Evolutionary conservation across 257 asterid species (phyloP).

Genomic region (Solanum rostratum): DNA sequence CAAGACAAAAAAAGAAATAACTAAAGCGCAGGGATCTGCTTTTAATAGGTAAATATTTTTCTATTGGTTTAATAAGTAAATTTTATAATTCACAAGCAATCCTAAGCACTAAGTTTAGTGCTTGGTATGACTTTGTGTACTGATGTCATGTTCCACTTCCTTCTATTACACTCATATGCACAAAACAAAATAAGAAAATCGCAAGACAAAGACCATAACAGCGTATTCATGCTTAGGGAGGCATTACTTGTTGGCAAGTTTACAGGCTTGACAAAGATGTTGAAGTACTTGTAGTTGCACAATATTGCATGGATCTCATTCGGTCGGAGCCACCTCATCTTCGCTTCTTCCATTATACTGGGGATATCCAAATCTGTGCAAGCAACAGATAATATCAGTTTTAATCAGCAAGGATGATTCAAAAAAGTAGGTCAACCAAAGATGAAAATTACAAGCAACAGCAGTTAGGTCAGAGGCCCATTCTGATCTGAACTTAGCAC

Average conservation of each 20-base stretch:
- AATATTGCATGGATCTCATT: constrained; percentile 93
- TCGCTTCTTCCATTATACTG: constrained; percentile 66
- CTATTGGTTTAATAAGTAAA: neutral
- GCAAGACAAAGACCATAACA: neutral
- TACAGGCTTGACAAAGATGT: constrained; percentile 76
- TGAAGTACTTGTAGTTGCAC: constrained; percentile 59
- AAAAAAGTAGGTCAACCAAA: neutral
- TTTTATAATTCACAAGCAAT: neutral
- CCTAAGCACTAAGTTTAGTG: neutral
- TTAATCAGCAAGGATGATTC: neutral
- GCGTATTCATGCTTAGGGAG: neutral
- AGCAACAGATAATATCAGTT: neutral
- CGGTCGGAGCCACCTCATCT: constrained; percentile 86
- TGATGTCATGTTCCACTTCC: neutral
- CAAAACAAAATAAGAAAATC: neutral
- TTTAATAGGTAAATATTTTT: neutral
- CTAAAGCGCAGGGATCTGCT: neutral
- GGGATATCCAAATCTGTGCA: constrained; percentile 71
- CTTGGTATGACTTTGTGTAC: neutral
- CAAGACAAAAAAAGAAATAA: neutral
- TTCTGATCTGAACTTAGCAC: neutral
- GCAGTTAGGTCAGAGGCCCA: neutral
- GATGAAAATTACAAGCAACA: neutral
- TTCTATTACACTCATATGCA: neutral
- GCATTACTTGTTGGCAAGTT: constrained; percentile 73